phyloP scores from a whole-genome alignment of 2,329 filamentous ascomycete species.

The Seiridium cupressi region DNA sequence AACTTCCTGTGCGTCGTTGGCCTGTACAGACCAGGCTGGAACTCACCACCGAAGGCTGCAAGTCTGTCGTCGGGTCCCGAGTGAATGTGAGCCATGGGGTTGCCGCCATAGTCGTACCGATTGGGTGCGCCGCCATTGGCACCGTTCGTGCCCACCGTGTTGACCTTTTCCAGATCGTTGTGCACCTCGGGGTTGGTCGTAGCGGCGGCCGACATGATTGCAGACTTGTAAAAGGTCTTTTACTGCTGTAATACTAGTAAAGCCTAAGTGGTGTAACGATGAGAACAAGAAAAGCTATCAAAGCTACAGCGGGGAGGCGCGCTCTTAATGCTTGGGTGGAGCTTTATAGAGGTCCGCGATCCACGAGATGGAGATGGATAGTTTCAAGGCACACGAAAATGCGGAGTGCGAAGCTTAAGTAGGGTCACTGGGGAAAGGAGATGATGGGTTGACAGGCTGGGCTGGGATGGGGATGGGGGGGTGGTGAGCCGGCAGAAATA shows the following conservation, averaged over 20 bases:
- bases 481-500: background rate
- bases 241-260: background rate
- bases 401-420: conserved; percentile 6
- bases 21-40: conserved; percentile 69
- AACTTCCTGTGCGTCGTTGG: conserved; percentile 67
- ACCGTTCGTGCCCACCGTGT: conserved; percentile 5
- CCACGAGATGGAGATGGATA: background rate
- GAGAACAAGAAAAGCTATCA: background rate
- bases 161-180: conserved; percentile 15
- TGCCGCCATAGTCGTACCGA: conserved; percentile 34
- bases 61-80: conserved; percentile 35
- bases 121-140: conserved; percentile 16
- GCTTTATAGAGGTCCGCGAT: background rate
- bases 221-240: background rate
- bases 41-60: conserved; percentile 68
- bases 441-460: background rate
- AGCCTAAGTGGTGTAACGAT: background rate
- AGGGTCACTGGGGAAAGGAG: conserved; percentile 1
- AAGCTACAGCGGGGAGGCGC: background rate
- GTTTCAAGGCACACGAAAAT: background rate
- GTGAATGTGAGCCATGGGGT: conserved; percentile 37
- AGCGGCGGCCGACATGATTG: conserved; percentile 19
- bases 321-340: background rate
- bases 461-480: background rate
- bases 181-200: background rate